Evolutionary conservation across 2,329 filamentous ascomycete genomes (phyloP), one percentile per base, ranked within the genome.

Genomic region (Hortaea werneckii): DNA sequence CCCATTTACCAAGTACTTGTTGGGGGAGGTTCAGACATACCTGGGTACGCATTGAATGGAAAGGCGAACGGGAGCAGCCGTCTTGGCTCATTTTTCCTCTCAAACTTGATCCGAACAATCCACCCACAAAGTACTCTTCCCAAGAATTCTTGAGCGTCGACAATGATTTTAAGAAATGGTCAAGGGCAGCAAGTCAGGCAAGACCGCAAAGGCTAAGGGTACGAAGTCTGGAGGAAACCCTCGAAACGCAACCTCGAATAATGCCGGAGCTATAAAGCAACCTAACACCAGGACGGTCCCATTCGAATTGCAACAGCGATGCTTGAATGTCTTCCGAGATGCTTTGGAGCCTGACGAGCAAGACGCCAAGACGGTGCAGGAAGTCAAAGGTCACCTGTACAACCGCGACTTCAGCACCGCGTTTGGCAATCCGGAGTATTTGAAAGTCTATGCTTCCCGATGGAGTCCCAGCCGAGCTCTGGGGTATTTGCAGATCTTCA

Each of bases 401-500:
- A 81, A 85, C 48, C 79, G 92, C 29, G 86, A 96, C 63, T 96
- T 96, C 66, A 74, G 74, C 9, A 69, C 72, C 11, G 90, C 90
- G 0, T 98, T 96, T 67, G 80, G 80, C 0, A 74, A 73, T 40
- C 74, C 79, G 45, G 79, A 83, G 39, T 77, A 83, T 56, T 74
- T 95, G 12, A 79, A 84, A 50, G 85, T 84, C 7, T 98, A 98
- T 69, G 87, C 87, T 6, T 78, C 87, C 44, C 73, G 92, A 56
- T 98, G 90, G 89, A 95, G 88, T 65, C 86, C 90, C 1, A 84
- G 85, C 43, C 75, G 92, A 44, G 85, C 88, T 0, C 68, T 96
- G 43, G 87, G 83, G 51, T 96, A 96, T 66, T 72, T 79, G n/a
- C 70, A 75, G n/a, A 61, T 82, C 11, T 72, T 82, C 26, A 60